phyloP scores from a whole-genome alignment of 2,329 filamentous ascomycete genomes.

The Fulvia fulva region DNA sequence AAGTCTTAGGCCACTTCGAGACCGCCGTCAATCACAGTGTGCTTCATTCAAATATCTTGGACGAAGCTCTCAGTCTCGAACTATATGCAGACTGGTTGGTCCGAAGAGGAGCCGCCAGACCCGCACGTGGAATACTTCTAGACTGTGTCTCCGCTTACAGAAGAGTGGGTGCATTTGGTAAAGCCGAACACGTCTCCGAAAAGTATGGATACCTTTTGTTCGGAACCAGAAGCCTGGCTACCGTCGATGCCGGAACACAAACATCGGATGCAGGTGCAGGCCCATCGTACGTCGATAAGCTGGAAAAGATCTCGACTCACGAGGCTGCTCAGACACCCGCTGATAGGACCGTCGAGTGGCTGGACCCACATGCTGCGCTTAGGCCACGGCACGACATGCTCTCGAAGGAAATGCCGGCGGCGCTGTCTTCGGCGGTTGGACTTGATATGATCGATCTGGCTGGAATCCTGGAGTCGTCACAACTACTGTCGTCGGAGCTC shows the following conservation, averaged over 20 bases:
- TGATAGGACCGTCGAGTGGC: slow-evolving; percentile 48
- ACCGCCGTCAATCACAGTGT: slow-evolving; percentile 67
- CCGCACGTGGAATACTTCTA: slow-evolving; percentile 64
- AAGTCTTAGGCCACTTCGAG: slow-evolving; percentile 63
- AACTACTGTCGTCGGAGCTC: slow-evolving; percentile 74
- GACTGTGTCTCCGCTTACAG: slow-evolving; percentile 67
- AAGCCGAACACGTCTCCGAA: slow-evolving; percentile 63
- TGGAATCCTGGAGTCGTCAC: slow-evolving; percentile 72
- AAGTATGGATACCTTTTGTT: slow-evolving; percentile 66
- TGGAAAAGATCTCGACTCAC: slow-evolving; percentile 44
- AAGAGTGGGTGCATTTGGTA: slow-evolving; percentile 64
- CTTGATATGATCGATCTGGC: slow-evolving; percentile 81
- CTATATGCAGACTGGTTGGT: slow-evolving; percentile 70
- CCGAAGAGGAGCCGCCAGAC: slow-evolving; percentile 60
- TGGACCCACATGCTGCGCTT: slow-evolving; percentile 40
- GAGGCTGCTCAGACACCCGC: slow-evolving; percentile 38
- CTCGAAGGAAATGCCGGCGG: slow-evolving; percentile 28
- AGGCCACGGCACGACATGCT: slow-evolving; percentile 28
- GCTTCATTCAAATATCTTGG: slow-evolving; percentile 62
- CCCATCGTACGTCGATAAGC: slow-evolving; percentile 36
- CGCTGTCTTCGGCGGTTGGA: slow-evolving; percentile 53
- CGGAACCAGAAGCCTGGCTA: slow-evolving; percentile 58
- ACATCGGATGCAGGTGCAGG: slow-evolving; percentile 53
- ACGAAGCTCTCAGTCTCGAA: slow-evolving; percentile 70
- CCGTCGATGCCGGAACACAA: slow-evolving; percentile 62